Percentiles rank a stretch among this genome's conserved stretches.
These are phyloP conservation scores for Microbotryum saponariae DNA, from an alignment of 1,284 basidiomycete genomes.

Conservation along the genomic window DNA sequence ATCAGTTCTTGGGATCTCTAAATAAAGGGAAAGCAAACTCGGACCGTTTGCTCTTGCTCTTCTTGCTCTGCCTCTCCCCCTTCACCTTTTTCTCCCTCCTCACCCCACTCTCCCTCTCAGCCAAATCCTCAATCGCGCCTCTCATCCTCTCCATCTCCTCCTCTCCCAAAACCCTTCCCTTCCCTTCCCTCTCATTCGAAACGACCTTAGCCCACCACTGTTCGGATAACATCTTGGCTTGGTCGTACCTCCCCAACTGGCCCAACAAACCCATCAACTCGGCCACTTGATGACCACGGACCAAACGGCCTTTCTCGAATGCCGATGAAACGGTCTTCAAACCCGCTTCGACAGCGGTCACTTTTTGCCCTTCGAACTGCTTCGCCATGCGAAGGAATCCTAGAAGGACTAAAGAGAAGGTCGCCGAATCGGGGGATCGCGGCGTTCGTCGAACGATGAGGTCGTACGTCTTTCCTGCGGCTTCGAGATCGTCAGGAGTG, in stretches of 20 bases:
- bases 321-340: neutral
- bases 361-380: neutral
- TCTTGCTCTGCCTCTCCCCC: too few species aligned
- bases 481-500: constrained; percentile 13
- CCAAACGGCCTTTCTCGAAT: neutral
- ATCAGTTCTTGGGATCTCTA: too few species aligned
- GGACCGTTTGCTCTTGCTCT: too few species aligned
- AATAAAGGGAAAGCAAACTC: too few species aligned
- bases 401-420: constrained; percentile 22
- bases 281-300: neutral
- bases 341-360: neutral
- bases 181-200: neutral
- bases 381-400: constrained; percentile 20
- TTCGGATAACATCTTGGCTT: constrained; percentile 3
- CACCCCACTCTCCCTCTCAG: too few species aligned
- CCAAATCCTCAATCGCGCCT: too few species aligned
- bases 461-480: constrained; percentile 22
- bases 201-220: neutral
- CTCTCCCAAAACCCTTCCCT: too few species aligned
- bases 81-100: too few species aligned
- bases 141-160: too few species aligned
- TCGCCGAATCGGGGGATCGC: constrained; percentile 14
- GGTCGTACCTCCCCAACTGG: neutral
- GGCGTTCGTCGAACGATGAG: neutral
- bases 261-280: neutral